These are phyloP conservation scores for Trichoderma asperellum DNA, from an alignment of 2,329 filamentous ascomycete species.

Conservation along the genomic window DNA sequence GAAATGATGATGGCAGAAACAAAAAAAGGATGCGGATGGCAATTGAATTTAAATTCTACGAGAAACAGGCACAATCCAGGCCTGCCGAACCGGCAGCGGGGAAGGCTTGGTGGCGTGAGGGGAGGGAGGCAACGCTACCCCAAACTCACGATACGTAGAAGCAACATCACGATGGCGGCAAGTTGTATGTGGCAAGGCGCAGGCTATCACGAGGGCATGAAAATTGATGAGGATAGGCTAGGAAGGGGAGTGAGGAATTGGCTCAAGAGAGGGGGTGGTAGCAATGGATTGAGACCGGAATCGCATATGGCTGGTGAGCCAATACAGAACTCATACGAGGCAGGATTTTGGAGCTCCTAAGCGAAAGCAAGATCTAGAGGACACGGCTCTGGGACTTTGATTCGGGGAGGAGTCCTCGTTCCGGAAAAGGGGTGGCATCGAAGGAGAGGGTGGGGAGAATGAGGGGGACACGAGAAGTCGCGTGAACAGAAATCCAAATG, in stretches of 20 bases:
- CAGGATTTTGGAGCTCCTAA: neutral
- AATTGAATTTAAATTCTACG: slow-evolving; percentile 27
- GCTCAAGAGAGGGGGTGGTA: neutral
- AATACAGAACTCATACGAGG: neutral
- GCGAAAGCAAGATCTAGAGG: neutral
- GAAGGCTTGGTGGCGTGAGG: slow-evolving; percentile 28
- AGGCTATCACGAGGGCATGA: slow-evolving; percentile 28
- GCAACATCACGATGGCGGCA: slow-evolving; percentile 24
- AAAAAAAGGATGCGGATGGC: slow-evolving; percentile 10
- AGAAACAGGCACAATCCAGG: slow-evolving; percentile 14
- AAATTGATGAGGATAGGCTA: slow-evolving; percentile 15
- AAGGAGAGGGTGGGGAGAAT: neutral
- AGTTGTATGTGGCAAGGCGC: slow-evolving; percentile 27
- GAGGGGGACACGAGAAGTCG: slow-evolving; percentile 3
- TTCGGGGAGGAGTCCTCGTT: slow-evolving; percentile 2
- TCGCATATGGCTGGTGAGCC: neutral
- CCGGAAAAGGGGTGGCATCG: slow-evolving; percentile 14
- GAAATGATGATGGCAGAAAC: slow-evolving; percentile 9
- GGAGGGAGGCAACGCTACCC: slow-evolving; percentile 14
- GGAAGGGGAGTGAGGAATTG: slow-evolving; percentile 9
- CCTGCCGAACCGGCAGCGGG: slow-evolving; percentile 13
- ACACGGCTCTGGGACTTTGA: neutral
- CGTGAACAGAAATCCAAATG: slow-evolving; percentile 5
- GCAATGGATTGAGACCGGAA: neutral
- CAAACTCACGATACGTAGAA: slow-evolving; percentile 20